Base-by-base conservation (phyloP, 2,329 filamentous ascomycete genomes). In the Amphichorda felina region DNA sequence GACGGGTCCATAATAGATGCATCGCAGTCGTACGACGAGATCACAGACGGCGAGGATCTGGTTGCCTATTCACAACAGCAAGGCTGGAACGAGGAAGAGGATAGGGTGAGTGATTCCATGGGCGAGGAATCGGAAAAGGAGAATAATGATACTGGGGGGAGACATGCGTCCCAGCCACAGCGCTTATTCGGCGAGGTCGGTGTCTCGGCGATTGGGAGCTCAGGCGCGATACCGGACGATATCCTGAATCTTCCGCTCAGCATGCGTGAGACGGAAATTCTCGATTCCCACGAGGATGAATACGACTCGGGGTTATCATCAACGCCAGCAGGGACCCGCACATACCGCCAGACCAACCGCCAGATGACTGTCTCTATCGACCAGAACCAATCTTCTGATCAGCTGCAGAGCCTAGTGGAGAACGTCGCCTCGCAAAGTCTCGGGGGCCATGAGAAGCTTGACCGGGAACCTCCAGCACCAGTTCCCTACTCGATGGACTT, bases 121-220 rank as follows among this genome's bases (percentile, higher is more conserved):
- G 57, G 59, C 42, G 84, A 82, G 43, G 80, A 86, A 40, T 85
- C 81, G 4, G 84, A 86, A 48, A 82, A 88, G 53, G 88, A 84
- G 7, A 71, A 74, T 34, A 88, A 84, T 7, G 71, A 74, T 34
- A 80, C 81, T 55, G 7, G 5, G n/a, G 11, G 4, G 9, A 8
- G 21, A 9, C 22, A 28, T 9, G 13, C 26, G 11, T 14, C 11
- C 4, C 27, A 36, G 3, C 61, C 54, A 3, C 60, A 30, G 8
- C 33, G 61, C 8, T 51, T 75, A 2, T 75, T 74, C 47, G 72
- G 72, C 3, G 72, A 75, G 41, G 65, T 76, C 5, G 64, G 64
- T 14, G 54, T 56, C 14, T 75, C 70, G 4, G 69, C 64, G 0
- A 53, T 74, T 14, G 67, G 67, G 10, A 73, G 66, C 46, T 70